Evolutionary conservation across 2,329 filamentous ascomycete species (phyloP), one percentile per base, ranked within the genome.

Genomic region (Exophiala spinifera): DNA sequence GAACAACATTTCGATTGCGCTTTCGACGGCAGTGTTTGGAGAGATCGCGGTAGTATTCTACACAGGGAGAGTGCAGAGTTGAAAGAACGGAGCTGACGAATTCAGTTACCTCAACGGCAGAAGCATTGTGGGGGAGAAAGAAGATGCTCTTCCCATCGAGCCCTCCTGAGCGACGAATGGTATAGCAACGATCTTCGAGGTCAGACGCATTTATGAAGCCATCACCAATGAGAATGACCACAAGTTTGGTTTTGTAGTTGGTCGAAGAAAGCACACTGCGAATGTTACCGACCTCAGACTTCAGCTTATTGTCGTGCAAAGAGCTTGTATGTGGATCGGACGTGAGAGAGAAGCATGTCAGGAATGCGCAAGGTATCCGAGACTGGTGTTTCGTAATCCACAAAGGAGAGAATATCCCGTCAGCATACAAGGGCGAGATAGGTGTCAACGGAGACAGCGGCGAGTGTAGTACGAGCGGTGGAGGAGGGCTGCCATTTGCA

Each of bases 41-140:
- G 11, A 97, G 79, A 64, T 99, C 92, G 43, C 91, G 81, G 69
- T 97, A 97, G 71, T 96, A 96, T 64, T 99, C 94, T 43, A 92
- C 76, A 17, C 89, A 84, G 17, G 85, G 77, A 1, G 85, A 83
- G 56, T 92, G 90, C 42, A 96, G 70, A 1, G 86, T 81, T 1
- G 82, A 76, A 44, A 96, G 76, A 37, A 95, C 81, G 48, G 82
- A 87, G 51, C 86, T 83, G 0, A 87, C 84, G 61, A 92, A 90
- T 6, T 84, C 82, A 56, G 84, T 80, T 19, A 95, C 73, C 66
- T 95, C 90, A 1, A 82, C 79, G 2, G 79, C 74, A 3, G 89
- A 87, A 6, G 86, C 84, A 63, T 86, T 83, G 0, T 88, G 84
- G 1, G 90, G 87, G 13, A 96, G 78, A 64, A 94, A 89, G 69